Base-by-base conservation (phyloP, 164 flowering plant genomes). In the Magnolia kwangsiensis region DNA sequence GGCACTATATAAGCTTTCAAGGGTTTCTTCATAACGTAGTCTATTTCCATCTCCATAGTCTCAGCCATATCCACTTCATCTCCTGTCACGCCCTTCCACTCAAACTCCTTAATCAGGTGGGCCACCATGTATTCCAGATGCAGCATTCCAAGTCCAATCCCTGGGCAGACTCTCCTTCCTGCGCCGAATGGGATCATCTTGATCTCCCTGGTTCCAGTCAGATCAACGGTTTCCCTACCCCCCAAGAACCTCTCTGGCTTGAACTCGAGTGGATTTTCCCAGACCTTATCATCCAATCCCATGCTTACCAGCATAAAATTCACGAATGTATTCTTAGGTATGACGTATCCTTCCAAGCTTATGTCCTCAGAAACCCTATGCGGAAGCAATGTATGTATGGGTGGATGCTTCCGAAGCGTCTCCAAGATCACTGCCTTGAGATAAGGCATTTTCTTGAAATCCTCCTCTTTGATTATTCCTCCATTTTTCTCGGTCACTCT, bases 361-460 rank as follows among this genome's bases (percentile, higher is more conserved):
- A 45, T 0, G 7, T 74, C 76, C 68, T 84, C 77, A 1, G 81
- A 67, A 31, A 81, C 87, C 8, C 82, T 45, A 49, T 84, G 88
- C 1, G 74, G 74, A 18, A 72, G 61, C 24, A 72, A 19, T 4
- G 49, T 31, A 27, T 72, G 74, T 11, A n/a, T 3, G 5, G 74
- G 74, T 13, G 74, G 74, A 20, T 73, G 75, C 20, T 21, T 24
- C 7, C 75, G 37, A 13, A 73, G 75, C 0, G 21, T 23, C 67
- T 73, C 75, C 67, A 61, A 4, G 21, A 58, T 37, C 75, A 73
- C 75, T 13, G 75, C 68, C 67, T 73, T 59, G 19, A 73, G 68
- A 51, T 73, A 73, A 1, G 66, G 75, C 75, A 58, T 16, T 50
- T 19, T 14, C 50, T 58, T n/a, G 24, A 73, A 29, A 20, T 73